A percentile compares a stretch with the other conserved stretches of the same genome.
Evolutionary conservation across 2,329 filamentous ascomycete species (phyloP).

Genomic region (Aspergillus proliferans): DNA sequence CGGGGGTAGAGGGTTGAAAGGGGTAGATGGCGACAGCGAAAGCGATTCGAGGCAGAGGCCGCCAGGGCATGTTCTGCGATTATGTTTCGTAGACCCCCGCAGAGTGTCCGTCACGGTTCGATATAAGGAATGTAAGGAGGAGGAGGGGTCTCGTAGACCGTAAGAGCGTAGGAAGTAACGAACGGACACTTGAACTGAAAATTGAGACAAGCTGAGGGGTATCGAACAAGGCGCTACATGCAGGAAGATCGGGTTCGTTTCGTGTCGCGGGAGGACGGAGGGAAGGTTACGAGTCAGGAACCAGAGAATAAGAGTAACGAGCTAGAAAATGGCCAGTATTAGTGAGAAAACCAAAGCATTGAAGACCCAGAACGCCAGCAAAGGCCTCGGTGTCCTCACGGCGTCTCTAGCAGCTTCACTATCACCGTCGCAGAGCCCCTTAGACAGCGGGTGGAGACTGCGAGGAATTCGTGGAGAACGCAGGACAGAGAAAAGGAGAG

Average conservation of each 20-base stretch:
- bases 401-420: background rate
- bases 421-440: conserved; percentile 9
- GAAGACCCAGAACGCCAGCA: background rate
- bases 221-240: background rate
- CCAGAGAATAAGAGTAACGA: conserved; percentile 7
- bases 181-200: no score
- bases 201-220: background rate
- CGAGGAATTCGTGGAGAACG: background rate
- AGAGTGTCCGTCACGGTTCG: conserved; percentile 14
- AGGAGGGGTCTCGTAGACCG: background rate
- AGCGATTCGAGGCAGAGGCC: conserved; percentile 90
- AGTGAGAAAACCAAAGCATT: background rate
- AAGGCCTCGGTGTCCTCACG: no score
- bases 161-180: no score
- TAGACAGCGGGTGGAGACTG: background rate
- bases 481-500: conserved; percentile 5
- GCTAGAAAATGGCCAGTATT: background rate
- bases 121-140: conserved; percentile 17
- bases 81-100: conserved; percentile 12
- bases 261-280: background rate
- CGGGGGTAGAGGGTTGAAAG: conserved; percentile 76
- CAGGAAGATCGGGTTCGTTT: background rate
- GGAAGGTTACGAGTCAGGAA: background rate
- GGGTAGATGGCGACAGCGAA: conserved; percentile 96
- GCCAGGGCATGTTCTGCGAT: conserved; percentile 73